Evolutionary conservation across 768 basidiomycete species (phyloP).

Genomic region (Boletus vermiculosoides): DNA sequence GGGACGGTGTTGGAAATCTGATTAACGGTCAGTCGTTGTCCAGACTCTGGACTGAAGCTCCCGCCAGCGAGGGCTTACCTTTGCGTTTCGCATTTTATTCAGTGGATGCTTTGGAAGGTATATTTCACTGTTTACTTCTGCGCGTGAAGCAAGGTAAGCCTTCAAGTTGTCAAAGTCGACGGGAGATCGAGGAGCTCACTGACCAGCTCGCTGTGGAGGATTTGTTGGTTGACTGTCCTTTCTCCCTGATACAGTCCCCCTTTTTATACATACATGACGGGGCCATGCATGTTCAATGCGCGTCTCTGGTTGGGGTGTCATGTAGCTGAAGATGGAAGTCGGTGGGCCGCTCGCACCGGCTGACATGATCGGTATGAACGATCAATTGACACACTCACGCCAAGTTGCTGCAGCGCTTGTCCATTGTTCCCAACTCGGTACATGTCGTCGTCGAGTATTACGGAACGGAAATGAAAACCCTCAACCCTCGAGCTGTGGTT

Average conservation of each 20-base stretch:
- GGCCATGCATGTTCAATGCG: neutral
- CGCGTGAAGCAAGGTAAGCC: neutral
- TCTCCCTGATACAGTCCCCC: neutral
- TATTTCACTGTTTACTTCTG: conserved; percentile 2
- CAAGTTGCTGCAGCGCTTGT: neutral
- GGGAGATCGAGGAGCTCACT: conserved; percentile 1
- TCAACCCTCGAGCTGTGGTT: neutral
- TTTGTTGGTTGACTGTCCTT: neutral
- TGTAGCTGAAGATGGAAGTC: neutral
- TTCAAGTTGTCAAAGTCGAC: neutral
- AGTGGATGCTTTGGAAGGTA: neutral
- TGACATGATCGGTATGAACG: neutral
- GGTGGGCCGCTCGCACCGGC: neutral
- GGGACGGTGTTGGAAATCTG: conserved; percentile 4
- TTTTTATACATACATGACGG: conserved; percentile 26
- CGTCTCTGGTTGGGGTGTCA: neutral
- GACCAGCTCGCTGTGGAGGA: conserved; percentile 7
- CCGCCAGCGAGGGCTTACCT: conserved; percentile 6
- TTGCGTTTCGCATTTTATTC: conserved; percentile 7
- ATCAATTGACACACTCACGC: neutral
- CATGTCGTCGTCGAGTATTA: neutral
- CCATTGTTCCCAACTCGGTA: neutral
- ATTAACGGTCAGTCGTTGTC: neutral
- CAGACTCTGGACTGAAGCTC: neutral
- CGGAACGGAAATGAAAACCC: conserved; percentile 12